Conservation (phyloP, 176 grass and related monocot genomes). For the Avena eriantha region DNA sequence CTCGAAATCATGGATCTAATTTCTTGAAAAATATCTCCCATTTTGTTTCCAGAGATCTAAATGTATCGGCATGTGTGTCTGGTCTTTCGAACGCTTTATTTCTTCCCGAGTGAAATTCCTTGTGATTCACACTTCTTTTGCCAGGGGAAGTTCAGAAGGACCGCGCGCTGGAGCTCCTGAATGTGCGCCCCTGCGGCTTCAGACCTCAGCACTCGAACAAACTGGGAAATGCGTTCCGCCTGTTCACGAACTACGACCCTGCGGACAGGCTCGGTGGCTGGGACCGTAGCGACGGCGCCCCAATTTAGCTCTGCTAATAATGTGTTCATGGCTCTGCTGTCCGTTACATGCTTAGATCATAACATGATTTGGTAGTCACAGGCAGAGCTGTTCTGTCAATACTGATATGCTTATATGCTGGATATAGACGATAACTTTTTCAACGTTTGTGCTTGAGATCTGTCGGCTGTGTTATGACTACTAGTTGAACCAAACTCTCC, state of each 20-base stretch:
- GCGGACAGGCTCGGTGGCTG: conserved; percentile 68
- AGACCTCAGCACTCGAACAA: conserved; percentile 82
- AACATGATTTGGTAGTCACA: background rate
- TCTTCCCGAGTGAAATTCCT: background rate
- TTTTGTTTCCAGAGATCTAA: background rate
- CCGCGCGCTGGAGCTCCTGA: conserved; percentile 66
- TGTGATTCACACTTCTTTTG: conserved; percentile 1
- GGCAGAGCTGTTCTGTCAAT: no score
- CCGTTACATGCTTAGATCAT: background rate
- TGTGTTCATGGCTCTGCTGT: background rate
- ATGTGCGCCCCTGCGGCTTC: conserved; percentile 71
- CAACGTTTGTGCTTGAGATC: no score
- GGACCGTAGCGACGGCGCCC: conserved; percentile 39
- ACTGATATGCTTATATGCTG: no score
- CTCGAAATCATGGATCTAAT: background rate
- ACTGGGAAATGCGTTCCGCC: conserved; percentile 76
- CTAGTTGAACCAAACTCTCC: background rate
- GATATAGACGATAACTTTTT: no score
- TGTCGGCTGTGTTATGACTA: background rate
- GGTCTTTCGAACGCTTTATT: background rate
- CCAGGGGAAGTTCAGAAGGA: conserved; percentile 82
- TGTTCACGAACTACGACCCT: conserved; percentile 81
- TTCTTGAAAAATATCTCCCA: background rate
- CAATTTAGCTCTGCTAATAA: background rate
- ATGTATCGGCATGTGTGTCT: no score